These are phyloP conservation scores for Trypanosoma congolense DNA, from an alignment of 208 protist genomes.

Conservation along the genomic window DNA sequence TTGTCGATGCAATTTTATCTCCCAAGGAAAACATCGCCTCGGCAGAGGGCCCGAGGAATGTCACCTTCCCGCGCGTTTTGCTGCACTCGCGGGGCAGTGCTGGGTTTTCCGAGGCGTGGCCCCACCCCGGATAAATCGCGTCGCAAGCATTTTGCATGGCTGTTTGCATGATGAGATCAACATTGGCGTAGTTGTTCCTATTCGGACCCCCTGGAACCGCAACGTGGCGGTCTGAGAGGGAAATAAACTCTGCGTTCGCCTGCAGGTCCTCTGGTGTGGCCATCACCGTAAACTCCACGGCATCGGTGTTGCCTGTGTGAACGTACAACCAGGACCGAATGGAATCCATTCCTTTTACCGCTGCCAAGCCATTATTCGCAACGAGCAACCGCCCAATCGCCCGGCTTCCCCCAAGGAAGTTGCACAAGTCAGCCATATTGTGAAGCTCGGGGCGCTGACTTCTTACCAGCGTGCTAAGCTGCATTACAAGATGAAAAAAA, in stretches of 20 bases:
- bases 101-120: slow-evolving; percentile 98
- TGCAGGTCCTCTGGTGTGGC: slow-evolving; percentile 98
- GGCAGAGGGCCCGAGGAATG: slow-evolving; percentile 77
- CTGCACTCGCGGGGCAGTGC: slow-evolving; percentile 85
- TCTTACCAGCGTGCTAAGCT: background rate
- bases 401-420: slow-evolving; percentile 46
- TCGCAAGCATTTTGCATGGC: slow-evolving; percentile 90
- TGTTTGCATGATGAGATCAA: slow-evolving; percentile 96
- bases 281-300: slow-evolving; percentile 96
- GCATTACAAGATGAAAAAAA: too few relatives aligned
- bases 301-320: slow-evolving; percentile 91
- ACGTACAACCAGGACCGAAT: slow-evolving; percentile 96
- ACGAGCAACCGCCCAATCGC: slow-evolving; percentile 91
- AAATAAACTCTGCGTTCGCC: slow-evolving; percentile 98
- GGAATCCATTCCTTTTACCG: slow-evolving; percentile 97
- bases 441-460: slow-evolving; percentile 18
- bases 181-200: slow-evolving; percentile 99
- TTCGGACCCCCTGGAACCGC: slow-evolving; percentile 95
- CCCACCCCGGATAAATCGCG: slow-evolving; percentile 98
- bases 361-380: slow-evolving; percentile 98
- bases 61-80: slow-evolving; percentile 44
- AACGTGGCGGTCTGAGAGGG: slow-evolving; percentile 93
- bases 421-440: slow-evolving; percentile 48
- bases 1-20: slow-evolving; percentile 98
- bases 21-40: slow-evolving; percentile 91